Evolutionary conservation across 23 red algal genomes (phyloP).

Genomic region (Gracilaria caudata): DNA sequence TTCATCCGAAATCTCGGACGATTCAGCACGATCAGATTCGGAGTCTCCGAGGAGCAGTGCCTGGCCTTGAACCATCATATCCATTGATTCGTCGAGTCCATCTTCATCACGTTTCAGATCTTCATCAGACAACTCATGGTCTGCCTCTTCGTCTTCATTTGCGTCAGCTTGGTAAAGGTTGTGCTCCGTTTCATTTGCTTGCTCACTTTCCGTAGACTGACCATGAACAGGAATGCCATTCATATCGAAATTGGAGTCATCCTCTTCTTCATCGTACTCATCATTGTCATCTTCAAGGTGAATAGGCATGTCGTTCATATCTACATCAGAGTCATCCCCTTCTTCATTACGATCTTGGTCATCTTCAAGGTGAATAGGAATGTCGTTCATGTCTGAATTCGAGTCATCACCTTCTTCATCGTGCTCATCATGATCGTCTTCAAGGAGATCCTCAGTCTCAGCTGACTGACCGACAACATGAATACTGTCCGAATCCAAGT

Average conservation of each 20-base stretch:
- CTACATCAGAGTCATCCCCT: neutral
- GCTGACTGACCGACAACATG: conserved; percentile 5
- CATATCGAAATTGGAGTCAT: neutral
- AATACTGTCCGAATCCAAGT: neutral
- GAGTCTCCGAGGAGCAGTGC: conserved; percentile 1
- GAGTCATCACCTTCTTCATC: neutral
- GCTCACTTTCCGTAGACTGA: conserved; percentile 1
- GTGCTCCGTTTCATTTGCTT: neutral
- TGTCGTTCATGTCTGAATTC: neutral
- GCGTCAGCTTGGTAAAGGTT: neutral
- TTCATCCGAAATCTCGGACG: neutral
- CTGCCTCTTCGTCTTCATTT: neutral
- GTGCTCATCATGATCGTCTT: too few relatives aligned
- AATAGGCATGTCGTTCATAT: neutral
- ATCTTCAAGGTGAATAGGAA: neutral
- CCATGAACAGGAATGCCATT: neutral
- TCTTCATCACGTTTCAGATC: conserved; percentile 10
- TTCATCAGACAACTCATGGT: neutral
- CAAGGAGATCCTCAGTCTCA: neutral
- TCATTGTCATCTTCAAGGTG: too few relatives aligned
- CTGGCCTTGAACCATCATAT: conserved; percentile 10
- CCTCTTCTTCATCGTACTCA: neutral
- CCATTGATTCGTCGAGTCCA: neutral
- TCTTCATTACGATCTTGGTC: conserved; percentile 1
- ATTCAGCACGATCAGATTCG: neutral